Conservation (phyloP, 306 rosid genomes). For the Dalbergia oliveri region DNA sequence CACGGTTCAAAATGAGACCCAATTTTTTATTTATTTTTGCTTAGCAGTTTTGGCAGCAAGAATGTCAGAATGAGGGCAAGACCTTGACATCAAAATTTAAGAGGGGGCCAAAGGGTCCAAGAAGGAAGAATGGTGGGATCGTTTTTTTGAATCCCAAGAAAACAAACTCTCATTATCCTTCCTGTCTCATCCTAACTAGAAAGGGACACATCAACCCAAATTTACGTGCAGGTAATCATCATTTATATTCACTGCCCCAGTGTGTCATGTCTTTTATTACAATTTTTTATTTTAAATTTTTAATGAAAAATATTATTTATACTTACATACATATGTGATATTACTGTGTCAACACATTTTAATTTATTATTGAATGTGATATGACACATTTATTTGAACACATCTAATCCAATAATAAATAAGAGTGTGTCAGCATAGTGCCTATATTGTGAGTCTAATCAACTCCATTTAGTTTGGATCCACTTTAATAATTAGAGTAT, state of each 20-base stretch:
- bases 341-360: too few species aligned
- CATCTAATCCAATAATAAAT: too few species aligned
- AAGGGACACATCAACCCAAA: constrained; percentile 71
- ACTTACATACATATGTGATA: too few species aligned
- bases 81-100: constrained; percentile 42
- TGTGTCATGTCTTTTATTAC: constrained; percentile 47
- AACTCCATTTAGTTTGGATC: too few species aligned
- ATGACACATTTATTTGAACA: too few species aligned
- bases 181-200: constrained; percentile 63
- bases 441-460: too few species aligned
- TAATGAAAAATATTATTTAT: too few species aligned
- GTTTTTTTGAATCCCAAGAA: constrained; percentile 76
- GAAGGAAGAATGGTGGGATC: constrained; percentile 45
- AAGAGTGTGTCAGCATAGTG: too few species aligned
- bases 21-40: constrained; percentile 10
- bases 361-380: too few species aligned
- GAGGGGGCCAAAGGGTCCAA: constrained; percentile 38
- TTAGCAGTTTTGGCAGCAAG: constrained; percentile 43
- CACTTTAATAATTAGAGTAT: too few species aligned
- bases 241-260: constrained; percentile 53
- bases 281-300: background rate
- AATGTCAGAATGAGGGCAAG: constrained; percentile 42
- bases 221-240: constrained; percentile 63
- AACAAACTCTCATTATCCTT: constrained; percentile 75
- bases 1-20: constrained; percentile 34